phyloP scores from a whole-genome alignment of 1,284 basidiomycete genomes.

The Trichosporon asahii region DNA sequence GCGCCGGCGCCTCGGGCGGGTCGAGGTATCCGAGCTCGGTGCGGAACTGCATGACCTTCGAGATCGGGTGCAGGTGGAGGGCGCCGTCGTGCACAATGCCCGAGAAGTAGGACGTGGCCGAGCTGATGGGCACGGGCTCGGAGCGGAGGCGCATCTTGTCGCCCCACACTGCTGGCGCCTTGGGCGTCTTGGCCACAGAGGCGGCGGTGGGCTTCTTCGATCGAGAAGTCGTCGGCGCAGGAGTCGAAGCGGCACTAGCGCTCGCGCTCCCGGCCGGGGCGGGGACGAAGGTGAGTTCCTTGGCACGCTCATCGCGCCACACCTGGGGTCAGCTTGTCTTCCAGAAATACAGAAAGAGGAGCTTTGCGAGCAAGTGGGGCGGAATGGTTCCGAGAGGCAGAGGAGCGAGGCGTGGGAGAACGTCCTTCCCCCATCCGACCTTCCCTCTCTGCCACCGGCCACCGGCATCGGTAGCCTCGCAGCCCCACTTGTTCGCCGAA shows the following conservation, averaged over 20 bases:
- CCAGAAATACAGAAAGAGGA: too few relatives aligned
- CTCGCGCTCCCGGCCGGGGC: neutral
- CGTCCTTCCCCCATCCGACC: neutral
- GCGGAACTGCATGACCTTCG: constrained; percentile 43
- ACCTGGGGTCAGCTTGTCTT: neutral
- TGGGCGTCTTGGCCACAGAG: too few relatives aligned
- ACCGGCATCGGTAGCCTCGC: too few relatives aligned
- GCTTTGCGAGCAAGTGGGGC: too few relatives aligned
- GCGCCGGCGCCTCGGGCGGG: constrained; percentile 14
- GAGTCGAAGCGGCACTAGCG: constrained; percentile 23
- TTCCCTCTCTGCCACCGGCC: neutral
- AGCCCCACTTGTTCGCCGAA: neutral
- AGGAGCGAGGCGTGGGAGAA: too few relatives aligned
- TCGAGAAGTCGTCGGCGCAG: neutral
- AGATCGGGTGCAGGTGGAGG: constrained; percentile 47
- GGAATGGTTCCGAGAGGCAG: too few relatives aligned
- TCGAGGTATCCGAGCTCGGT: constrained; percentile 47
- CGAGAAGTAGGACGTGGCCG: constrained; percentile 38
- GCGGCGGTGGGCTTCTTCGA: neutral
- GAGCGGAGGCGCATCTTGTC: constrained; percentile 47
- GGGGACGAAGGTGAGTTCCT: constrained; percentile 39
- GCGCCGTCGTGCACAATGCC: constrained; percentile 48
- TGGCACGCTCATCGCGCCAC: constrained; percentile 49
- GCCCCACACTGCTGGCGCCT: constrained; percentile 40
- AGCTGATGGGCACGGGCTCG: constrained; percentile 41